A percentile compares a stretch with the other conserved stretches of the same genome.
These are phyloP conservation scores for Arthrobotrys sphaeroides DNA, from an alignment of 2,329 filamentous ascomycete species.

Conservation along the genomic window DNA sequence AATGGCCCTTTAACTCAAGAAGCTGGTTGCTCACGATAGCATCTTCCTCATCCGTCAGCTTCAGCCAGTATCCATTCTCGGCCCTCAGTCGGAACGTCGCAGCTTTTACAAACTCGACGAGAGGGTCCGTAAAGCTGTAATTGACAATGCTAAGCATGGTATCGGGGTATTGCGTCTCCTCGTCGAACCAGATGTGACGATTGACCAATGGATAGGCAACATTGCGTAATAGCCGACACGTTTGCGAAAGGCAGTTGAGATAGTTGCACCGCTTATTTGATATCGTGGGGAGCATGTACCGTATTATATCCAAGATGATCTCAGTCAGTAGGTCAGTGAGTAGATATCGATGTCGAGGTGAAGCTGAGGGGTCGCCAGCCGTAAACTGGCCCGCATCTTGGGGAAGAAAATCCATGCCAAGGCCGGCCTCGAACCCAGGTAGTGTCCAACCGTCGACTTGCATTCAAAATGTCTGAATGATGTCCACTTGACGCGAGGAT, in stretches of 20 bases:
- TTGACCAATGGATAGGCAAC: conserved; percentile 23
- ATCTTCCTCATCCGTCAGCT: conserved; percentile 9
- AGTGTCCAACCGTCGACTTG: too few relatives aligned
- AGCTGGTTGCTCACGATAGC: not conserved
- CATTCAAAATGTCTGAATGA: too few relatives aligned
- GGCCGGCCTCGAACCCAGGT: too few relatives aligned
- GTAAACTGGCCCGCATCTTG: not conserved
- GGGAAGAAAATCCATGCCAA: not conserved
- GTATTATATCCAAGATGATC: conserved; percentile 10
- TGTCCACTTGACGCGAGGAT: too few relatives aligned
- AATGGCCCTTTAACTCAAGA: not conserved
- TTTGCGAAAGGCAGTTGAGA: conserved; percentile 28
- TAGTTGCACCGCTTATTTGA: not conserved
- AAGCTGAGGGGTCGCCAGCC: not conserved
- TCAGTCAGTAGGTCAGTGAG: conserved; percentile 31
- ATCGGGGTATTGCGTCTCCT: conserved; percentile 20
- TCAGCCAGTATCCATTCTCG: conserved; percentile 14
- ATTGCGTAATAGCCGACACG: conserved; percentile 14
- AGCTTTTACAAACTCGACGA: conserved; percentile 19
- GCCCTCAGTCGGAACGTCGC: conserved; percentile 24
- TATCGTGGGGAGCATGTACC: not conserved
- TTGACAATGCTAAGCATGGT: conserved; percentile 20
- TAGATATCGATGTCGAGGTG: not conserved
- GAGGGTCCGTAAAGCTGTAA: conserved; percentile 22
- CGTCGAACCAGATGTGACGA: conserved; percentile 29